These are phyloP conservation scores for Aspergillus ellipticus DNA, from an alignment of 495 filamentous ascomycete genomes.

Conservation along the genomic window DNA sequence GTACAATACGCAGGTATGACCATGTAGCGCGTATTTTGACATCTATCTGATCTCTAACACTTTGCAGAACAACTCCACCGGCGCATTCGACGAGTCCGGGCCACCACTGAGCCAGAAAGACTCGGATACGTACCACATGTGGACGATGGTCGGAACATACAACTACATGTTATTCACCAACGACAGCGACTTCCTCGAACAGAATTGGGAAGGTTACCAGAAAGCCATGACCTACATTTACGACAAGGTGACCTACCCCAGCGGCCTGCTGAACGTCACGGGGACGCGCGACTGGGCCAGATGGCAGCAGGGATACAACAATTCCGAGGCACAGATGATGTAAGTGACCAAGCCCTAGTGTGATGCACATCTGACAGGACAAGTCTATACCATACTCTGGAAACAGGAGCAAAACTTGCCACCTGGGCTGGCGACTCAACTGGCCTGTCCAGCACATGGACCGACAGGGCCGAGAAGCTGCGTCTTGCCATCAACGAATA, in stretches of 20 bases:
- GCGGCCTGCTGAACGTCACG: conserved; percentile 54
- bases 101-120: conserved; percentile 53
- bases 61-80: conserved; percentile 25
- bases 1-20: conserved; percentile 52
- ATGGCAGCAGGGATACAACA: conserved; percentile 49
- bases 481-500: conserved; percentile 40
- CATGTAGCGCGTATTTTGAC: no score
- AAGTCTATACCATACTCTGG: conserved; percentile 49
- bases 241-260: conserved; percentile 44
- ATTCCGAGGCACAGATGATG: conserved; percentile 56
- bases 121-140: conserved; percentile 63
- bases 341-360: conserved; percentile 10
- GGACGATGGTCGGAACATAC: conserved; percentile 60
- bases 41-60: not conserved
- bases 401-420: conserved; percentile 47
- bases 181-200: conserved; percentile 46
- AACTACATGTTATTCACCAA: conserved; percentile 59
- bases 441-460: conserved; percentile 42
- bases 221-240: conserved; percentile 53
- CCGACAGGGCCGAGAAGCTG: conserved; percentile 34
- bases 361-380: conserved; percentile 3
- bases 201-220: conserved; percentile 50
- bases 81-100: conserved; percentile 56
- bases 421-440: conserved; percentile 45
- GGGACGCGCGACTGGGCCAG: conserved; percentile 57